phyloP scores from a whole-genome alignment of 176 grass and related monocot genomes.

The Musa schizocarpa region DNA sequence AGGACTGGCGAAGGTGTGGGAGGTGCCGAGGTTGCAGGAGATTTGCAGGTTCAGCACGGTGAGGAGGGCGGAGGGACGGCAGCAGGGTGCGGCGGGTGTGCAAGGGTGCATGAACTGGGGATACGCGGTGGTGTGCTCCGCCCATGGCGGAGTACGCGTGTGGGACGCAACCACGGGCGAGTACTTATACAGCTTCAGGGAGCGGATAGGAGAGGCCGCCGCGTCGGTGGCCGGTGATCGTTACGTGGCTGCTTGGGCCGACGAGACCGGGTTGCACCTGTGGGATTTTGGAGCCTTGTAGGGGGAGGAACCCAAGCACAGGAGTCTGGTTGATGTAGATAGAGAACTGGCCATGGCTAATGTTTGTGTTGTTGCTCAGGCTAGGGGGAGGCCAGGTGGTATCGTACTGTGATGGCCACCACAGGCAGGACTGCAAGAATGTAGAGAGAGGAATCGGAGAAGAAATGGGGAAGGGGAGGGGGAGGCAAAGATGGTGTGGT shows the following conservation, averaged over 20 bases:
- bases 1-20: constrained; percentile 15
- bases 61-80: not conserved
- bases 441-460: no score
- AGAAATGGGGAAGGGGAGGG: no score
- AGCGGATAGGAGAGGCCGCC: constrained; percentile 16
- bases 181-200: constrained; percentile 28
- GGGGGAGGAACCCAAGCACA: no score
- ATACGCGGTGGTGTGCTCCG: constrained; percentile 16
- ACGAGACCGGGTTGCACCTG: constrained; percentile 26
- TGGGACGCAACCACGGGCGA: constrained; percentile 23
- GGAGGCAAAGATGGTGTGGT: no score
- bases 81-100: not conserved
- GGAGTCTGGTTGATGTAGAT: no score
- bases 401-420: no score
- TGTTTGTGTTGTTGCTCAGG: no score
- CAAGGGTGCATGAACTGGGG: constrained; percentile 37
- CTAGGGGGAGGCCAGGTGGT: no score
- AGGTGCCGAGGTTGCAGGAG: constrained; percentile 19
- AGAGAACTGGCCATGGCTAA: no score
- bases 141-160: not conserved
- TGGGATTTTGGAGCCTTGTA: constrained; percentile 33
- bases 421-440: no score
- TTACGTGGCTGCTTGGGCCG: constrained; percentile 24
- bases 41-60: constrained; percentile 13
- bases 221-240: constrained; percentile 9